These are phyloP conservation scores for Trametes pubescens DNA, from an alignment of 1,284 basidiomycete genomes.

Conservation along the genomic window DNA sequence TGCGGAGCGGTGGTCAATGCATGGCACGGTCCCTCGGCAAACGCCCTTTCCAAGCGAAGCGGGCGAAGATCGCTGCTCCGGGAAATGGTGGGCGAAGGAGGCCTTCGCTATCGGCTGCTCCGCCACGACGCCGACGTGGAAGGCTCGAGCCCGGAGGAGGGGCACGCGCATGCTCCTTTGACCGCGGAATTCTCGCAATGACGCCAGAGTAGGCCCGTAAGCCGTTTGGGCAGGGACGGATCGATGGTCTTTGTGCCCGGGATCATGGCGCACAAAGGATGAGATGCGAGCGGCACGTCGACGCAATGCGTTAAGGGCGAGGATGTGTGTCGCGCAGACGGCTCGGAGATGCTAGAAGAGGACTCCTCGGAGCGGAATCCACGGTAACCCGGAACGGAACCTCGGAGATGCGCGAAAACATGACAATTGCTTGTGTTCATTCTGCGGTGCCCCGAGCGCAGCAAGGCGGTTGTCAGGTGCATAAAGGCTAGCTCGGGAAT, in stretches of 20 bases:
- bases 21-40: slow-evolving; percentile 1
- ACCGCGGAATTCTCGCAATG: slow-evolving; percentile 10
- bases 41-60: not conserved
- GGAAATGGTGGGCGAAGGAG: not conserved
- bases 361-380: slow-evolving; percentile 28
- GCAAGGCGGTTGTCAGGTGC: not conserved
- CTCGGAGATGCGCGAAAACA: slow-evolving; percentile 19
- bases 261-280: slow-evolving; percentile 11
- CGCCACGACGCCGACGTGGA: slow-evolving; percentile 15
- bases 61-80: slow-evolving; percentile 12
- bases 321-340: slow-evolving; percentile 12
- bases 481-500: not conserved
- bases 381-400: slow-evolving; percentile 28
- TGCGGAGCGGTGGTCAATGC: not conserved
- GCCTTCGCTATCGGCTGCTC: slow-evolving; percentile 1
- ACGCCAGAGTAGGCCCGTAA: slow-evolving; percentile 20
- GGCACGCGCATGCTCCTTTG: not conserved
- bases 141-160: not conserved
- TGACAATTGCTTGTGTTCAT: not conserved
- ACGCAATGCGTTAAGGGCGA: slow-evolving; percentile 23
- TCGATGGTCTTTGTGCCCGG: slow-evolving; percentile 13
- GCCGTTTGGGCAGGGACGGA: slow-evolving; percentile 14
- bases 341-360: slow-evolving; percentile 14
- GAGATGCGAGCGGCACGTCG: slow-evolving; percentile 11
- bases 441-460: not conserved